Conservation (phyloP, 1,139 yeast species). For the Sugiyamaella pinicola region DNA sequence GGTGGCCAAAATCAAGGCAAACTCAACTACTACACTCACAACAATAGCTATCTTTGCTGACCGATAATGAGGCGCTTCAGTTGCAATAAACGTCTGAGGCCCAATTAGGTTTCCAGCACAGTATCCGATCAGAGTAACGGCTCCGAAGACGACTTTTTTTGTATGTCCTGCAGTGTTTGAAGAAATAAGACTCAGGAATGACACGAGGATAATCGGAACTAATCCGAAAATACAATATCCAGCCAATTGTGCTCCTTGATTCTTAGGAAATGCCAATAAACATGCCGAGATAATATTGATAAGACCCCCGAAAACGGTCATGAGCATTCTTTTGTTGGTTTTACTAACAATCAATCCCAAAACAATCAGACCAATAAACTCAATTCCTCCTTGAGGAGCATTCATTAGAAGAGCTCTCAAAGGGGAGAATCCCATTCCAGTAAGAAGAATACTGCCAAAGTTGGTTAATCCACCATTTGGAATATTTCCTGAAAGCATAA, state of each 20-base stretch:
- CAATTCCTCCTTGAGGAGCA: slow-evolving; percentile 46
- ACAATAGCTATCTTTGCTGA: slow-evolving; percentile 52
- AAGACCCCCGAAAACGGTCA: slow-evolving; percentile 44
- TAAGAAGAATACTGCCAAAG: slow-evolving; percentile 47
- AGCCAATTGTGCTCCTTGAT: slow-evolving; percentile 43
- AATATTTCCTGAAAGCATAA: slow-evolving; percentile 49
- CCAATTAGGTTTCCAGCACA: slow-evolving; percentile 63
- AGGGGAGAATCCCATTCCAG: slow-evolving; percentile 46
- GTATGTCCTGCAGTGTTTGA: slow-evolving; percentile 65
- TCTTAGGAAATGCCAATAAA: slow-evolving; percentile 50
- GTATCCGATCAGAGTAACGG: slow-evolving; percentile 54
- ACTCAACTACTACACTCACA: slow-evolving; percentile 39
- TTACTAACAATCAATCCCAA: slow-evolving; percentile 34
- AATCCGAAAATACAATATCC: slow-evolving; percentile 46
- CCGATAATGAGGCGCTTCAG: slow-evolving; percentile 55
- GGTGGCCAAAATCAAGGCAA: slow-evolving; percentile 33
- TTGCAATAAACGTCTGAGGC: slow-evolving; percentile 54
- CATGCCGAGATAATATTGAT: slow-evolving; percentile 45
- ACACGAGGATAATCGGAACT: slow-evolving; percentile 50
- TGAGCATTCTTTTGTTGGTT: slow-evolving; percentile 44
- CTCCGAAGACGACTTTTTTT: slow-evolving; percentile 52
- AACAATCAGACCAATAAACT: slow-evolving; percentile 38
- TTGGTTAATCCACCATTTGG: slow-evolving; percentile 58
- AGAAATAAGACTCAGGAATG: slow-evolving; percentile 52
- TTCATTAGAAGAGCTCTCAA: slow-evolving; percentile 47